These are phyloP conservation scores for Canavalia gladiata DNA, from an alignment of 306 rosid species.

Conservation along the genomic window DNA sequence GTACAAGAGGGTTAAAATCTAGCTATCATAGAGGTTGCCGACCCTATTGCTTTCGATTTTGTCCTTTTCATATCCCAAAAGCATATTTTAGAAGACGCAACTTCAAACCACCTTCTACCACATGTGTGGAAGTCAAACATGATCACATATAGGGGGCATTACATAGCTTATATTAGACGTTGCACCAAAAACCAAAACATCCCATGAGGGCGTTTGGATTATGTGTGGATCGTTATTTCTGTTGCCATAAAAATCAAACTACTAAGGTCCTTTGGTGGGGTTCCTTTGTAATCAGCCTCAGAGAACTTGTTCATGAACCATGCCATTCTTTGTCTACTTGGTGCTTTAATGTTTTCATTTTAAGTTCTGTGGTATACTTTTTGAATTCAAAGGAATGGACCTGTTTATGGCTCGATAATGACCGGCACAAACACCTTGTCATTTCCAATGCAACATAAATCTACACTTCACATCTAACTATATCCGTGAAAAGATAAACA, in stretches of 20 bases:
- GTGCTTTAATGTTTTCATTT: conserved; percentile 35
- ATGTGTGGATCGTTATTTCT: conserved; percentile 40
- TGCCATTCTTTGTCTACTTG: conserved; percentile 49
- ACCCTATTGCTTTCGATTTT: conserved; percentile 13
- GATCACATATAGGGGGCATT: background rate
- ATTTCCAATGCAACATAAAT: conserved; percentile 35
- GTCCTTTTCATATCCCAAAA: conserved; percentile 16
- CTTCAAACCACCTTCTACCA: conserved; percentile 33
- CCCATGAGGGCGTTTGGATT: conserved; percentile 47
- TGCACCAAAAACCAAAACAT: conserved; percentile 34
- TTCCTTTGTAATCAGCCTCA: conserved; percentile 34
- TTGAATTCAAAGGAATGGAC: conserved; percentile 20
- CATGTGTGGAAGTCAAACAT: conserved; percentile 22
- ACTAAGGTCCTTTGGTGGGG: conserved; percentile 36
- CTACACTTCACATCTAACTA: conserved; percentile 22
- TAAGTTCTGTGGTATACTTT: conserved; percentile 35
- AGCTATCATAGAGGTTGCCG: conserved; percentile 34
- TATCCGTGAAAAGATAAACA: background rate
- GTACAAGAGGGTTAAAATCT: conserved; percentile 29
- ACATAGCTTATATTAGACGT: conserved; percentile 3
- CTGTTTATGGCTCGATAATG: conserved; percentile 33
- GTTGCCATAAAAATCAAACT: conserved; percentile 37
- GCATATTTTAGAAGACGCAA: conserved; percentile 11
- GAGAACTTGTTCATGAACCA: conserved; percentile 24
- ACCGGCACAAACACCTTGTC: background rate